These are phyloP conservation scores for Fusarium sp. DNA, from an alignment of 2,329 filamentous ascomycete species.

Conservation along the genomic window DNA sequence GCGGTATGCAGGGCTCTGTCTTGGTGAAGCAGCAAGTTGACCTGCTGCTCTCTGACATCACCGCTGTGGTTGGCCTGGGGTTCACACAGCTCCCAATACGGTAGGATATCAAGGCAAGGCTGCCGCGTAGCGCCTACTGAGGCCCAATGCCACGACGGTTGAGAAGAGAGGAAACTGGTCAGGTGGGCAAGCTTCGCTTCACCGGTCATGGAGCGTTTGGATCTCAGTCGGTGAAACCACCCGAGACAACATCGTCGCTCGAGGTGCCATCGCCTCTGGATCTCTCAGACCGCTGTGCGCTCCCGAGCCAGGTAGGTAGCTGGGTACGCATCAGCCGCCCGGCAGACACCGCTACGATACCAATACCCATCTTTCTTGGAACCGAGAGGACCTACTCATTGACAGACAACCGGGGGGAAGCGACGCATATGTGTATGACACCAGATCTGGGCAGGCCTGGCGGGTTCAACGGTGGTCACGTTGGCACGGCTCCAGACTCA, in stretches of 20 bases:
- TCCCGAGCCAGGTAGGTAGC: neutral
- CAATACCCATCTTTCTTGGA: neutral
- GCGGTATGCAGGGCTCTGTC: constrained; percentile 11
- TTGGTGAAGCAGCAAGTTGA: constrained; percentile 13
- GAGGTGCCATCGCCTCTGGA: neutral
- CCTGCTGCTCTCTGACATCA: constrained; percentile 42
- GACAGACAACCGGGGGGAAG: constrained; percentile 12
- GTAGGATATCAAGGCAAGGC: neutral
- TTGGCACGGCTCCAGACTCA: constrained; percentile 24
- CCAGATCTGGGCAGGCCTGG: constrained; percentile 30
- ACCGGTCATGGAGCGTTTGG: neutral
- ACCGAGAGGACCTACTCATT: neutral
- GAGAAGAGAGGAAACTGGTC: neutral
- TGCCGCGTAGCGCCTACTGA: constrained; percentile 8
- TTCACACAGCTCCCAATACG: neutral
- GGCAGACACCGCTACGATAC: constrained; percentile 1
- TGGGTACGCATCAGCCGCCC: neutral
- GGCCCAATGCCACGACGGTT: neutral
- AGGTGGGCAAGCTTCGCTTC: neutral
- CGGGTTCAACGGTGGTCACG: constrained; percentile 35
- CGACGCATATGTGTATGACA: constrained; percentile 22
- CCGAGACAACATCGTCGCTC: neutral
- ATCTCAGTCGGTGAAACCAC: constrained; percentile 22
- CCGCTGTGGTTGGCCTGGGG: constrained; percentile 9
- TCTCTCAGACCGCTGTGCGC: constrained; percentile 7